These are phyloP conservation scores for Paraurostyla sp. DNA, from an alignment of 73 alveolate genomes.

Conservation along the genomic window DNA sequence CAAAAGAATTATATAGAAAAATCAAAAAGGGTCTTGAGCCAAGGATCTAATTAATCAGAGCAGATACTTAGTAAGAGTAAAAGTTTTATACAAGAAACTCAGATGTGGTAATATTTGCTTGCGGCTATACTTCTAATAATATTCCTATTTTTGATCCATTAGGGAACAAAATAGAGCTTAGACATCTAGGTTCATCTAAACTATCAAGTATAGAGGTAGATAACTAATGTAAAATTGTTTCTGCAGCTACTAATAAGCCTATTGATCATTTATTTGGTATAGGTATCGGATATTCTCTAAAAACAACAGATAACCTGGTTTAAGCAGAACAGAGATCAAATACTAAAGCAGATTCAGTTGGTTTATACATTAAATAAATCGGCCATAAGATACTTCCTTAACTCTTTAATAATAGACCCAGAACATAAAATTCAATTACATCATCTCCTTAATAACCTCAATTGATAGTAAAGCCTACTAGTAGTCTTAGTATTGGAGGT, in stretches of 20 bases:
- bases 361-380: conserved; percentile 43
- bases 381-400: conserved; percentile 8
- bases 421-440: not conserved
- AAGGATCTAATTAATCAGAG: conserved; percentile 41
- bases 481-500: not conserved
- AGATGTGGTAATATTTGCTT: conserved; percentile 63
- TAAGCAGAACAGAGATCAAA: conserved; percentile 61
- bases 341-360: conserved; percentile 60
- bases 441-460: not conserved
- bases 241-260: conserved; percentile 15
- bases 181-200: not conserved
- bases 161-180: conserved; percentile 15
- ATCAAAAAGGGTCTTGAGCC: conserved; percentile 38
- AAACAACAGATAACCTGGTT: conserved; percentile 52
- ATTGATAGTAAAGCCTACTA: not conserved
- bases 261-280: conserved; percentile 58
- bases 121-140: conserved; percentile 53
- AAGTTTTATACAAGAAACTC: conserved; percentile 2
- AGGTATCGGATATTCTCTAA: conserved; percentile 69
- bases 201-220: conserved; percentile 1
- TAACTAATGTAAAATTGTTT: conserved; percentile 39
- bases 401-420: not conserved
- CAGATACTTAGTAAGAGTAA: not conserved
- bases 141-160: conserved; percentile 2
- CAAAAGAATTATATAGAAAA: conserved; percentile 63